Base-by-base conservation (phyloP, 2,329 filamentous ascomycete species). In the Mycosphaerella sp. region DNA sequence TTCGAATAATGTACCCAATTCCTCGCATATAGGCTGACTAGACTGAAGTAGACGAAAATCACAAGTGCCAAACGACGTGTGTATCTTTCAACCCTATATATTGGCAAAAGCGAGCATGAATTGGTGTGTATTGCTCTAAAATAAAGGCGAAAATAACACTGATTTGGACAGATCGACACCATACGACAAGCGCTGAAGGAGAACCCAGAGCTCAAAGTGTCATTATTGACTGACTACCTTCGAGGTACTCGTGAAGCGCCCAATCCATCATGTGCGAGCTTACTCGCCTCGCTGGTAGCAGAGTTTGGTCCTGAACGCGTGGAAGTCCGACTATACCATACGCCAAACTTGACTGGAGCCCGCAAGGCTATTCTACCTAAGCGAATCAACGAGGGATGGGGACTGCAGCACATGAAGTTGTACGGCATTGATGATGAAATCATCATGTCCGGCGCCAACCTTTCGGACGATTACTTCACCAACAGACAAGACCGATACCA, bases 401-500 rank as follows among this genome's bases (percentile, higher is more conserved):
- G 93, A 1, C 73, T 98, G 57, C 93, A 98, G 69, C 93, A 98
- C 68, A 98, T 98, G 92, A 98, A 98, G 78, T 77, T 98, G 0
- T 98, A 98, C 64, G 93, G 93, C 0, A 76, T 95, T 21, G 93
- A 98, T 64, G 90, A 98, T 66, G 90, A 95, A 70, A 86, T 98
- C 54, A 92, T 98, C 60, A 82, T 98, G 64, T 95, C 91, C 6
- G 91, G 90, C 82, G 93, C 93, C 12, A 98, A 98, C 63, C 75
- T 98, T 6, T 95, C 89, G 0, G 82, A 80, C 42, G 92, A 98
- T 67, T 98, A 98, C 72, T 98, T 98, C 66, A 95, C 90, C 39
- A 93, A 97, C 64, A 84, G 93, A 9, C 87, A 97, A 65, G 93
- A 98, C 69, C 80, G 93, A 49, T 98, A 98, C 64, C 93, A 98